Evolutionary conservation across 495 filamentous ascomycete species (phyloP).

Genomic region (Pyrenopolyporus hunteri): DNA sequence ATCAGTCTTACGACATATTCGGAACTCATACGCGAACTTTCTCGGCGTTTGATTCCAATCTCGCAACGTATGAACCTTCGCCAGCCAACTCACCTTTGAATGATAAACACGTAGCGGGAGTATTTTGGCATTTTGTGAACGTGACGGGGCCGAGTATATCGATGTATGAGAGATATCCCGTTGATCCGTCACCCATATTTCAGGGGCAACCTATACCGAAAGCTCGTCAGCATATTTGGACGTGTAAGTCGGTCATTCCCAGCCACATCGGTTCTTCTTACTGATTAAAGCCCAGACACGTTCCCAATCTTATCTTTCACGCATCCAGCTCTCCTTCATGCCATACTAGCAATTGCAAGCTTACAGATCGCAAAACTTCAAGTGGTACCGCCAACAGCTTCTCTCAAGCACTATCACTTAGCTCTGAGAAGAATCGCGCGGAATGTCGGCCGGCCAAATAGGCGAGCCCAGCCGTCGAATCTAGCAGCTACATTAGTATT

Average conservation of each 20-base stretch:
- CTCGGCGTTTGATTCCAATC: constrained; percentile 51
- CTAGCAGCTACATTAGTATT: constrained; percentile 87
- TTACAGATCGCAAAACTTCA: constrained; percentile 89
- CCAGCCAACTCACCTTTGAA: constrained; percentile 78
- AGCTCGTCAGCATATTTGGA: constrained; percentile 81
- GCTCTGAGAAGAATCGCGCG: constrained; percentile 77
- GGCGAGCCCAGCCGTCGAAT: constrained; percentile 79
- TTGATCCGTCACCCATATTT: constrained; percentile 77
- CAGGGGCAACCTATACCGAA: constrained; percentile 66
- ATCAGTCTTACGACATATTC: constrained; percentile 42
- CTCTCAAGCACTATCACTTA: constrained; percentile 90
- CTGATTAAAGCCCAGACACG: constrained; percentile 59
- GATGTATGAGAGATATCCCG: constrained; percentile 82
- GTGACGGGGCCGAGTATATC: constrained; percentile 88
- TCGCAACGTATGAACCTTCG: constrained; percentile 78
- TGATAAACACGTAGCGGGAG: constrained; percentile 79
- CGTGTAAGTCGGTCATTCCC: constrained; percentile 51
- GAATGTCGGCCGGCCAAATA: constrained; percentile 70
- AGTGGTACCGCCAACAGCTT: constrained; percentile 71
- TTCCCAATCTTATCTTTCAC: constrained; percentile 84
- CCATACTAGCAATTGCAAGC: constrained; percentile 86
- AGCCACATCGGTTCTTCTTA: neutral
- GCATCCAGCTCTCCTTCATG: constrained; percentile 84
- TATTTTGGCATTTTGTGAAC: constrained; percentile 93
- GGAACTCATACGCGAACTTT: constrained; percentile 49